phyloP scores from a whole-genome alignment of 1,139 yeast genomes.

The Diutina sp. region DNA sequence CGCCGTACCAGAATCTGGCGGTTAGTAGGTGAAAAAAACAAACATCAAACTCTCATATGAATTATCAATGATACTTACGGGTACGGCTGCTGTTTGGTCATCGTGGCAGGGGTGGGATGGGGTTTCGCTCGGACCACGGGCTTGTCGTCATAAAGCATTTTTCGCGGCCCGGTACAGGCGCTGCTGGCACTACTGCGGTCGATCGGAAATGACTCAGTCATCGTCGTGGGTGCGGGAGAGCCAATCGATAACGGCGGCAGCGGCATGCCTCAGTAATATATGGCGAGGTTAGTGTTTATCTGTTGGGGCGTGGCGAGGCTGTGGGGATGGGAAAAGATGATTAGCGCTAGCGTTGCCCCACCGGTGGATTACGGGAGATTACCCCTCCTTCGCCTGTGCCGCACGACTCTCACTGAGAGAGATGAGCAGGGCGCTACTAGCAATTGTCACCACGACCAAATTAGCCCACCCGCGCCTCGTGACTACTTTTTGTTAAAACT shows the following conservation, averaged over 20 bases:
- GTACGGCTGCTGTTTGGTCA: neutral
- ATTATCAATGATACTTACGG: neutral
- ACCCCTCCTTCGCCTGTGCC: neutral
- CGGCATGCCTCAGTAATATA: neutral
- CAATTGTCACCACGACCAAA: neutral
- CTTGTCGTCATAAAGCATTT: neutral
- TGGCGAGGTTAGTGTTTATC: neutral
- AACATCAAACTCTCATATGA: too few species aligned
- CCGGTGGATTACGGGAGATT: neutral
- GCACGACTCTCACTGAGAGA: neutral
- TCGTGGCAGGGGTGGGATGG: neutral
- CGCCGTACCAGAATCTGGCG: slow-evolving; percentile 36
- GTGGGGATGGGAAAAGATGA: too few species aligned
- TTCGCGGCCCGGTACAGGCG: slow-evolving; percentile 1
- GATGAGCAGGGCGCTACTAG: neutral
- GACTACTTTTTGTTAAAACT: too few species aligned
- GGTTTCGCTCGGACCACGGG: neutral
- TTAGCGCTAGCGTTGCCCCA: neutral
- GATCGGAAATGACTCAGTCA: neutral
- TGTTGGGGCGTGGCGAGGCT: neutral
- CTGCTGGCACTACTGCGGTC: neutral
- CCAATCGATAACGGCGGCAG: neutral
- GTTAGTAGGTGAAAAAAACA: slow-evolving; percentile 2
- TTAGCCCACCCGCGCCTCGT: too few species aligned
- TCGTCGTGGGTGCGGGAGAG: neutral